Base-by-base conservation (phyloP, 345 rosid species). In the Populus ilicifolia region DNA sequence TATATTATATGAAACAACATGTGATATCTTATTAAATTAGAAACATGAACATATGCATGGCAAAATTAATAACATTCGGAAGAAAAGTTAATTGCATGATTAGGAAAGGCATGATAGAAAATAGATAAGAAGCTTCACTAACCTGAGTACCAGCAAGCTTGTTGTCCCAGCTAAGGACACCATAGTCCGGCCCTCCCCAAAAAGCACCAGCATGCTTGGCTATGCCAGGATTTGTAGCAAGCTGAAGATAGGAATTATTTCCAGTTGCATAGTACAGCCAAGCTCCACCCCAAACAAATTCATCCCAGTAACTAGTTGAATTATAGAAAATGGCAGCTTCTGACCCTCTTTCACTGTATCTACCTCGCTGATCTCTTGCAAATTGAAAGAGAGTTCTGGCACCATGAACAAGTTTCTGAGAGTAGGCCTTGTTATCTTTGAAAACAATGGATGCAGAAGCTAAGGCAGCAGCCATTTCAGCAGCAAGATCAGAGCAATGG, bases 181-280 rank as follows among this genome's bases (percentile, higher is more conserved):
- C 97, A 80, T 89, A 90, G 81, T 86, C 91, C 5, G 93, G 90
- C 27, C 91, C 97, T 76, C 97, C 97, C 97, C 92, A 88, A 82
- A 94, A 96, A 72, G 93, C 90, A 77, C 98, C 98, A 54, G 99
- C 99, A 84, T 92, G 98, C 80, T 48, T 94, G 5, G 97, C 97
- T 72, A 96, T 70, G 75, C 82, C 87, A 20, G 94, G 89, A 80
- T 84, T 73, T 5, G 99, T 94, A 80, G 92, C 93, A 25, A 94
- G 88, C 33, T 88, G 86, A 75, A 96, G 92, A 77, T 94, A 96
- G 63, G 90, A 68, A n/a, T 50, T 3, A 62, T 94, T 96, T 17
- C 99, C 99, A 0, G 99, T 96, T 23, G 98, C 98, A 78, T 90
- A 92, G 80, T 96, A 96, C 56, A 96, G 30, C 99, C 99, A 96